Evolutionary conservation across 1,284 basidiomycete genomes (phyloP).

Genomic region (Moesziomyces sp.): DNA sequence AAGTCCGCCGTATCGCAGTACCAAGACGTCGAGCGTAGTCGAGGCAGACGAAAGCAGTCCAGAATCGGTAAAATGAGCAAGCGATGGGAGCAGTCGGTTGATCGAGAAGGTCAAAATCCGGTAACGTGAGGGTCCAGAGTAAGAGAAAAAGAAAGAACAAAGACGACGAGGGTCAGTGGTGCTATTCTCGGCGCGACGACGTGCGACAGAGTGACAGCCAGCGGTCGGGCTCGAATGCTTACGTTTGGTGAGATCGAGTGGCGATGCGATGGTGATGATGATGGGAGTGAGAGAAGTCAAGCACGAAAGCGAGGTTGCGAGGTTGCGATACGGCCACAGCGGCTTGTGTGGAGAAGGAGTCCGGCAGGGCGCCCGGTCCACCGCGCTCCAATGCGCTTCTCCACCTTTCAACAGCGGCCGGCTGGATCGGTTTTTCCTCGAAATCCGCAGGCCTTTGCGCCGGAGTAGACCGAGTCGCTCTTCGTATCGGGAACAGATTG

Average conservation of each 20-base stretch:
- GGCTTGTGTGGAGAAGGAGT: constrained; percentile 25
- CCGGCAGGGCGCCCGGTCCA: background rate
- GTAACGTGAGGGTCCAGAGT: too few species aligned
- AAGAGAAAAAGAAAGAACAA: background rate
- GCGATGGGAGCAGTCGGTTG: background rate
- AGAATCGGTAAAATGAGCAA: background rate
- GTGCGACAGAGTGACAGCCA: background rate
- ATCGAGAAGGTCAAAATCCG: background rate
- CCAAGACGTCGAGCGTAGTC: too few species aligned
- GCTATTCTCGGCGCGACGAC: background rate
- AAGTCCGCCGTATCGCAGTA: too few species aligned
- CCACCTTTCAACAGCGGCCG: constrained; percentile 27
- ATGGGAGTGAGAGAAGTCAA: background rate
- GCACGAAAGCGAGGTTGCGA: background rate
- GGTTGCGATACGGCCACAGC: background rate
- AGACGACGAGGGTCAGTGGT: background rate
- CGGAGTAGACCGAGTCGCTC: constrained; percentile 29
- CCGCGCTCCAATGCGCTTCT: constrained; percentile 2
- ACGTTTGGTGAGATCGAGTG: too few species aligned
- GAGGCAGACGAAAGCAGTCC: too few species aligned
- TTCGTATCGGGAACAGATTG: background rate
- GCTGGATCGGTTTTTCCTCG: constrained; percentile 21
- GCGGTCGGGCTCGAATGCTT: too few species aligned
- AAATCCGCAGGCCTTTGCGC: constrained; percentile 28
- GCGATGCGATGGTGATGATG: background rate